Conservation (phyloP, 2,329 filamentous ascomycete genomes). For the Cladobotryum protrusum region DNA sequence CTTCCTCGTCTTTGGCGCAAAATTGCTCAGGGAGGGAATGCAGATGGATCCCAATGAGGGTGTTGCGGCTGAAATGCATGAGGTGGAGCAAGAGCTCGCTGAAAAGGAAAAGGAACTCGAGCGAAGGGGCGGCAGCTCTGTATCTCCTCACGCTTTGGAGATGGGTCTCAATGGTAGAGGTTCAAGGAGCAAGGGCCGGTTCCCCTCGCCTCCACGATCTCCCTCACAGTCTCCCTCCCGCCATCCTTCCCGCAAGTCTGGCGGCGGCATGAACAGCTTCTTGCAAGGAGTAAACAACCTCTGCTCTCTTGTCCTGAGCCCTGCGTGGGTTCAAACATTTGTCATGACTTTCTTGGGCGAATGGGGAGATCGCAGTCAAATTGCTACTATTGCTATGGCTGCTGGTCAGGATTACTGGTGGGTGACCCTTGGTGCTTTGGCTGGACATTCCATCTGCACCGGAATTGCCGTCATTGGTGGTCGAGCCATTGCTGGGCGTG, state of each 20-base stretch:
- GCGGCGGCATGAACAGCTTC: slow-evolving; percentile 31
- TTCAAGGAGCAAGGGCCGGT: slow-evolving; percentile 65
- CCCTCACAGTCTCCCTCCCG: slow-evolving; percentile 70
- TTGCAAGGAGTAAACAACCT: slow-evolving; percentile 73
- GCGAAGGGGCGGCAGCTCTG: slow-evolving; percentile 54
- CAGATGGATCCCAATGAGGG: slow-evolving; percentile 86
- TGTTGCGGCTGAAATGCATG: slow-evolving; percentile 94
- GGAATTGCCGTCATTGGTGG: slow-evolving; percentile 87
- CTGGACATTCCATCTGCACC: slow-evolving; percentile 85
- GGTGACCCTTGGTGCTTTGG: slow-evolving; percentile 84
- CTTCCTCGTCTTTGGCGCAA: slow-evolving; percentile 84
- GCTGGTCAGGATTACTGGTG: slow-evolving; percentile 98
- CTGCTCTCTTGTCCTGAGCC: slow-evolving; percentile 79
- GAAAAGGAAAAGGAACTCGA: slow-evolving; percentile 81
- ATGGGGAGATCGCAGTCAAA: slow-evolving; percentile 96
- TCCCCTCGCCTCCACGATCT: slow-evolving; percentile 74
- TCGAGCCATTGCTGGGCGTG: slow-evolving; percentile 82
- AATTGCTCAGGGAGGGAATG: slow-evolving; percentile 78
- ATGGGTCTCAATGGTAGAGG: slow-evolving; percentile 67
- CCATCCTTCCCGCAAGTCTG: slow-evolving; percentile 44
- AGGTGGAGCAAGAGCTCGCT: slow-evolving; percentile 88
- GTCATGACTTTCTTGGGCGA: slow-evolving; percentile 98
- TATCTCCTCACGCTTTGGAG: slow-evolving; percentile 73
- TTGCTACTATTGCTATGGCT: slow-evolving; percentile 98
- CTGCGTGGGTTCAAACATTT: slow-evolving; percentile 98